phyloP scores from a whole-genome alignment of 2,329 filamentous ascomycete genomes.

The Epichloe gansuensis region DNA sequence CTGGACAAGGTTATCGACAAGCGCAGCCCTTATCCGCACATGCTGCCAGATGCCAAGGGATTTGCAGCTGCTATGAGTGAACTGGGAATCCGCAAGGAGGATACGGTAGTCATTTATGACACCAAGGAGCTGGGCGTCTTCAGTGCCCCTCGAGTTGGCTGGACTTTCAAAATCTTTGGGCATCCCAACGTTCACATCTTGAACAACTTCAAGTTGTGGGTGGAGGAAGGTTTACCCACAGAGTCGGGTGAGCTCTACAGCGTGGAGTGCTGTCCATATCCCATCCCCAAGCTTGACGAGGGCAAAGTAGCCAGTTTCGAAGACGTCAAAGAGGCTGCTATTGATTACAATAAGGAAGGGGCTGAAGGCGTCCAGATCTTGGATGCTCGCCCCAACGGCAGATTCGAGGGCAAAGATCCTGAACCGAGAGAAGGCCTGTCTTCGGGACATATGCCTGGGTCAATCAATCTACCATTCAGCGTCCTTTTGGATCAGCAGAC shows the following conservation, averaged over 20 bases:
- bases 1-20: conserved; percentile 84
- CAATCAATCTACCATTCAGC: conserved; percentile 68
- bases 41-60: conserved; percentile 70
- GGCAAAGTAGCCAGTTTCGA: conserved; percentile 67
- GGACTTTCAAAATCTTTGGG: conserved; percentile 85
- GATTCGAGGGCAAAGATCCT: conserved; percentile 71
- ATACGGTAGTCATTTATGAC: conserved; percentile 90
- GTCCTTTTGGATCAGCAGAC: conserved; percentile 70
- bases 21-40: conserved; percentile 83
- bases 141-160: conserved; percentile 82
- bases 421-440: conserved; percentile 78
- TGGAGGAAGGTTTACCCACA: conserved; percentile 66
- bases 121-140: conserved; percentile 85
- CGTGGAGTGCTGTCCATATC: conserved; percentile 52
- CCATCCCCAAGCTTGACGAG: conserved; percentile 46
- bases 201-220: conserved; percentile 95
- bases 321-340: conserved; percentile 64
- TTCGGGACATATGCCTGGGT: conserved; percentile 84
- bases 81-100: conserved; percentile 74
- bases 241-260: conserved; percentile 66
- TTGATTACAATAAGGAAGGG: conserved; percentile 70
- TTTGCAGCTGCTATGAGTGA: conserved; percentile 84
- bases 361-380: conserved; percentile 75
- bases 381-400: conserved; percentile 68
- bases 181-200: conserved; percentile 79